phyloP scores from a whole-genome alignment of 208 protist genomes.

The Leishmania major region DNA sequence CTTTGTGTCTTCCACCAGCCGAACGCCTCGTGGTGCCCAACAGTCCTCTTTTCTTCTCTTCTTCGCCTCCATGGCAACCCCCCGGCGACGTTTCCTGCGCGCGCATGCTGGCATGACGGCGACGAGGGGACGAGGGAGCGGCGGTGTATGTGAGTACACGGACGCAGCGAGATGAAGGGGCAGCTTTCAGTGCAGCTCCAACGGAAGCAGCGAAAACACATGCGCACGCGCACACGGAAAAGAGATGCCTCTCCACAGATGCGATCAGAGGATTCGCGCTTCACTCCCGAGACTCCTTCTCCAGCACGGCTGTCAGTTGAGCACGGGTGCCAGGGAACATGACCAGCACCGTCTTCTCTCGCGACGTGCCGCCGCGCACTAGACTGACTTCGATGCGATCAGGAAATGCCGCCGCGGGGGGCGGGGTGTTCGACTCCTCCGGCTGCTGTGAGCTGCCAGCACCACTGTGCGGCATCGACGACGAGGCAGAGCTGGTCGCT shows the following conservation, averaged over 20 bases:
- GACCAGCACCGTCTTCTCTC: slow-evolving; percentile 59
- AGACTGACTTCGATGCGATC: slow-evolving; percentile 53
- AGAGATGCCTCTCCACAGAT: neutral
- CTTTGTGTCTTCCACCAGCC: neutral
- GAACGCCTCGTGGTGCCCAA: neutral
- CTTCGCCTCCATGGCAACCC: neutral
- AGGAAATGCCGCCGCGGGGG: neutral
- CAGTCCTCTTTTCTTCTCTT: neutral
- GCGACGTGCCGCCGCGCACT: slow-evolving; percentile 55
- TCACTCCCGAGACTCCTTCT: slow-evolving; percentile 33
- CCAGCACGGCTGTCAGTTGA: slow-evolving; percentile 54
- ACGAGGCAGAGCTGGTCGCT: neutral
- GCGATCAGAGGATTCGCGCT: neutral
- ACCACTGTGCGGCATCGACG: neutral
- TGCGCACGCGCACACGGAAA: neutral
- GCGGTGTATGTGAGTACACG: neutral
- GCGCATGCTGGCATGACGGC: neutral
- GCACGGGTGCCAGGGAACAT: slow-evolving; percentile 60
- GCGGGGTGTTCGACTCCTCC: neutral
- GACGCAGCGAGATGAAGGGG: neutral
- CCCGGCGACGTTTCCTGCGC: neutral
- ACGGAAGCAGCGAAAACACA: neutral
- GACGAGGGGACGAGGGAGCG: neutral
- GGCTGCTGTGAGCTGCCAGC: neutral
- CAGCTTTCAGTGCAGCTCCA: neutral